A percentile compares a stretch with the other conserved stretches of the same genome.
Evolutionary conservation across 2,329 filamentous ascomycete species (phyloP).

Genomic region (Coniochaeta sp.): DNA sequence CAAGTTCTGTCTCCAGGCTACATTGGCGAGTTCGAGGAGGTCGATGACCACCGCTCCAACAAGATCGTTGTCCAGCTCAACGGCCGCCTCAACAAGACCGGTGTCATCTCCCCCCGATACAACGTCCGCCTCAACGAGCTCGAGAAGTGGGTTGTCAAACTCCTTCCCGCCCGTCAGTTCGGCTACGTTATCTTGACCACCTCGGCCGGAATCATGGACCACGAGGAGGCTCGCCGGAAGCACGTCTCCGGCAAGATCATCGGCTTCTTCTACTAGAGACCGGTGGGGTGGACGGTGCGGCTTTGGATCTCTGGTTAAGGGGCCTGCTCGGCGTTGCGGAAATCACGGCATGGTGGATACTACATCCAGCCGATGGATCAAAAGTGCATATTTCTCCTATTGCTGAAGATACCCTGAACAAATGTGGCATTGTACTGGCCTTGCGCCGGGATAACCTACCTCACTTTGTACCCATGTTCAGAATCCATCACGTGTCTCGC

Average conservation of each 20-base stretch:
- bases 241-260: constrained; percentile 99
- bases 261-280: constrained; percentile 92
- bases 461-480: neutral
- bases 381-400: constrained; percentile 2
- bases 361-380: constrained; percentile 2
- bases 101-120: constrained; percentile 99
- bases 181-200: constrained; percentile 99
- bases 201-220: constrained; percentile 99
- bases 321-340: constrained; percentile 16
- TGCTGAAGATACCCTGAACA: constrained; percentile 2
- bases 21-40: constrained; percentile 99
- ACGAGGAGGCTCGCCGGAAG: constrained; percentile 98
- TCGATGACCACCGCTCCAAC: constrained; percentile 98
- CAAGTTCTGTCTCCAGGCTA: constrained; percentile 58
- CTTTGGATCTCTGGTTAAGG: constrained; percentile 3
- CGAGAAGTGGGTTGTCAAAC: constrained; percentile 99
- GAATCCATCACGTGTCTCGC: no score
- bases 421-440: neutral
- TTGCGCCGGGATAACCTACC: neutral
- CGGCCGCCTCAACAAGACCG: constrained; percentile 98
- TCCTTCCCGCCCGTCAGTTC: constrained; percentile 99
- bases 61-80: constrained; percentile 99
- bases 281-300: constrained; percentile 5
- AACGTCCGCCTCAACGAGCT: constrained; percentile 96
- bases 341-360: neutral